These are phyloP conservation scores for Styphnolobium japonicum DNA, from an alignment of 306 rosid species.

Conservation along the genomic window DNA sequence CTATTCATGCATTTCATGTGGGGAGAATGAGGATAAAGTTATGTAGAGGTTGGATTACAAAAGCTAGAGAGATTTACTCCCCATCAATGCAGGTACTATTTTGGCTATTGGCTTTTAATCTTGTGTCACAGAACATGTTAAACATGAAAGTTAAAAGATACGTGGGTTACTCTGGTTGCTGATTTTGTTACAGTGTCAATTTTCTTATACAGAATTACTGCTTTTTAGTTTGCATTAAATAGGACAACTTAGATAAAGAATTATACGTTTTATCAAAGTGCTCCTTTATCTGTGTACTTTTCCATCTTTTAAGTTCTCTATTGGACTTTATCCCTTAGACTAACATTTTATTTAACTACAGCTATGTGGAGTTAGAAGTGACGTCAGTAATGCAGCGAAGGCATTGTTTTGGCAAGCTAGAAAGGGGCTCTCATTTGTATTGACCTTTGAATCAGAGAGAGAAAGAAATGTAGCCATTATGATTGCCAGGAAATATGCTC, in stretches of 20 bases:
- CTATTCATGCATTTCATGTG: constrained; percentile 83
- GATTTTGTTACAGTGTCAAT: background rate
- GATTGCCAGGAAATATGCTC: constrained; percentile 84
- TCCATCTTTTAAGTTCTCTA: background rate
- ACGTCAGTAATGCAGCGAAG: constrained; percentile 53
- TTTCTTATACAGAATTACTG: background rate
- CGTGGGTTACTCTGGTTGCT: background rate
- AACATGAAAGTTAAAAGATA: background rate
- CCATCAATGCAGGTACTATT: constrained; percentile 83
- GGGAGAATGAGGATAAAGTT: constrained; percentile 97
- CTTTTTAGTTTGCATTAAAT: background rate
- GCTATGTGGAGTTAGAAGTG: constrained; percentile 84
- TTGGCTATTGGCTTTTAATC: background rate
- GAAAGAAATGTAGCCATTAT: constrained; percentile 83
- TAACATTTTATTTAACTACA: constrained; percentile 23
- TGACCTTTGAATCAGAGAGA: constrained; percentile 82
- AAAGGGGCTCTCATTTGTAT: constrained; percentile 75
- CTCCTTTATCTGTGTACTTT: background rate
- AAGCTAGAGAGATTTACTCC: constrained; percentile 92
- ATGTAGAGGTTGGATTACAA: constrained; percentile 95
- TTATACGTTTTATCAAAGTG: background rate
- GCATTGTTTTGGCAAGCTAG: constrained; percentile 89
- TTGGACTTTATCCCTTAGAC: constrained; percentile 22
- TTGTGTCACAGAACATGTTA: background rate
- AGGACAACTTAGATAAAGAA: background rate